Conservation (phyloP, 2,329 filamentous ascomycete species). For the Zymoseptoria brevis region DNA sequence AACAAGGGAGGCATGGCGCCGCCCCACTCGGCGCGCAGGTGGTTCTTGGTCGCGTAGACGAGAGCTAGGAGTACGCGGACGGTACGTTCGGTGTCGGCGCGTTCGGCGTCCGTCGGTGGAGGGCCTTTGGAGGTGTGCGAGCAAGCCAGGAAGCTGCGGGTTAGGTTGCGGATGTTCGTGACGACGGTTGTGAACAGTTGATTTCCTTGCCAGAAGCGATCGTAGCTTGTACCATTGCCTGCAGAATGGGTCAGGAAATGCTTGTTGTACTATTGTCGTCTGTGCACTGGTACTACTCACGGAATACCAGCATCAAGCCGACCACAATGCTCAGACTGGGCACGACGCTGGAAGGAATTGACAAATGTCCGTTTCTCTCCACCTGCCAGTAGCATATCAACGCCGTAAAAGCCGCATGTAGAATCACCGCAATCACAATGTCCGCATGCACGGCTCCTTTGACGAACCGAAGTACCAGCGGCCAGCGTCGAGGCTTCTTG, state of each 20-base stretch:
- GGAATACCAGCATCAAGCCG: slow-evolving; percentile 53
- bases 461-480: slow-evolving; percentile 55
- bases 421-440: slow-evolving; percentile 48
- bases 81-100: slow-evolving; percentile 50
- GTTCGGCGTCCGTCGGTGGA: slow-evolving; percentile 37
- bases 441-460: slow-evolving; percentile 56
- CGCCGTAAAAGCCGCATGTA: slow-evolving; percentile 52
- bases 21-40: slow-evolving; percentile 56
- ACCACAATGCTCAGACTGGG: slow-evolving; percentile 58
- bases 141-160: slow-evolving; percentile 48
- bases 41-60: slow-evolving; percentile 57
- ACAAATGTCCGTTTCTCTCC: slow-evolving; percentile 37
- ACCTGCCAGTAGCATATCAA: slow-evolving; percentile 51
- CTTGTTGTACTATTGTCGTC: background rate
- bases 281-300: background rate
- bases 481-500: slow-evolving; percentile 48
- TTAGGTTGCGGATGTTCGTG: slow-evolving; percentile 53
- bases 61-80: slow-evolving; percentile 54
- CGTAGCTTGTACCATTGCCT: slow-evolving; percentile 55
- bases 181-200: slow-evolving; percentile 47
- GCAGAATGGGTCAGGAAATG: background rate
- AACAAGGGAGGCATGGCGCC: slow-evolving; percentile 32
- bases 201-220: slow-evolving; percentile 51
- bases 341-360: slow-evolving; percentile 52
- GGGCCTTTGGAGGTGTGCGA: slow-evolving; percentile 26